phyloP scores from a whole-genome alignment of 2,329 filamentous ascomycete genomes.

The Trichoderma oligosporum region DNA sequence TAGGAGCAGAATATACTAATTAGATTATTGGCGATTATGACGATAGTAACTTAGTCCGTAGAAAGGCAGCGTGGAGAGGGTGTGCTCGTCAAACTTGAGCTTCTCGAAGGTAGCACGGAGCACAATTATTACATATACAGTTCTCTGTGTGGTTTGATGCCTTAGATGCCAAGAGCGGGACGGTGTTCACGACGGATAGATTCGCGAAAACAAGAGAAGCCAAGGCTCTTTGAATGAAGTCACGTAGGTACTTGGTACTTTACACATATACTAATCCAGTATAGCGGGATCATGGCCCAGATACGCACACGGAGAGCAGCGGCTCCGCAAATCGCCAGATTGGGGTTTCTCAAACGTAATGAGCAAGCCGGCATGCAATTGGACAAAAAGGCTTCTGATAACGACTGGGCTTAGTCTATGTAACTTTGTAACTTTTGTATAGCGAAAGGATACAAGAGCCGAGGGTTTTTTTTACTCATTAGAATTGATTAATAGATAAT shows the following conservation, averaged over 20 bases:
- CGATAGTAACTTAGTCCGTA: no score
- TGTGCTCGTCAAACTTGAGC: no score
- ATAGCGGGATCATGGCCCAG: conserved; percentile 1
- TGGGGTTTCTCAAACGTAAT: conserved; percentile 20
- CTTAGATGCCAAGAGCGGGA: no score
- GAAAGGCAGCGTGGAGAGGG: no score
- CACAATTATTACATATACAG: no score
- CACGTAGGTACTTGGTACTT: not conserved
- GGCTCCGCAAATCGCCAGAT: conserved; percentile 20
- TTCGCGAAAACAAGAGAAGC: no score
- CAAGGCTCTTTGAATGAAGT: no score
- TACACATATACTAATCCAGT: not conserved
- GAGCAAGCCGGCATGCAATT: conserved; percentile 17
- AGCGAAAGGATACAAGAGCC: no score
- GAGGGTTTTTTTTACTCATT: not conserved
- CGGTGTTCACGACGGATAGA: no score
- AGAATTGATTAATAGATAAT: not conserved
- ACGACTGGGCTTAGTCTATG: conserved; percentile 14
- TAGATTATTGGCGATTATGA: not conserved
- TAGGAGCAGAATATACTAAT: not conserved
- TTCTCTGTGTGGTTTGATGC: no score
- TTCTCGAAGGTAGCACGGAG: no score
- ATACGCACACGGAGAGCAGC: not conserved
- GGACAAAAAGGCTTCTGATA: conserved; percentile 10
- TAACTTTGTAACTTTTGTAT: no score